Evolutionary conservation across 2,329 filamentous ascomycete genomes (phyloP).

Genomic region (Pseudocercospora cruenta): DNA sequence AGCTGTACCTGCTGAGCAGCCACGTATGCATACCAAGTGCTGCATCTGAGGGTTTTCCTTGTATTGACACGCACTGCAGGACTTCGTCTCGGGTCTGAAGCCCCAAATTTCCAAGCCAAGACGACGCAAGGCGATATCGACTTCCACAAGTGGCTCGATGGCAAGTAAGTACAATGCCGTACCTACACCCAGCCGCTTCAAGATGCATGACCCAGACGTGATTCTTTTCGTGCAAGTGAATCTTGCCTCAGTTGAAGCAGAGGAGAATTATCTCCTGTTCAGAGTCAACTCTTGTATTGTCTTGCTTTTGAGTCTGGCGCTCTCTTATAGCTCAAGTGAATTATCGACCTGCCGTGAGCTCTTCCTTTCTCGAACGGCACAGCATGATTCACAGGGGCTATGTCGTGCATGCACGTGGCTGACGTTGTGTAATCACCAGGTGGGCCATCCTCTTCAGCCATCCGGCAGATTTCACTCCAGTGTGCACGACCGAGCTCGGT

Average conservation of each 20-base stretch:
- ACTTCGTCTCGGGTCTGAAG: conserved; percentile 55
- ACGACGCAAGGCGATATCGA: conserved; percentile 76
- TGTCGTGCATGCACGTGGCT: neutral
- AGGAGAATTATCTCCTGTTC: no score
- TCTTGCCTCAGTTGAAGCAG: no score
- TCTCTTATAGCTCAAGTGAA: no score
- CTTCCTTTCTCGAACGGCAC: no score
- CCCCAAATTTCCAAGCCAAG: conserved; percentile 82
- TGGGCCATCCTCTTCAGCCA: conserved; percentile 83
- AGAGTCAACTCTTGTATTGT: no score
- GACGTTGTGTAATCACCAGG: neutral
- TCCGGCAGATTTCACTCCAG: conserved; percentile 86
- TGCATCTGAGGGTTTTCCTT: neutral
- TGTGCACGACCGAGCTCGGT: conserved; percentile 94
- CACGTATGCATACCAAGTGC: conserved; percentile 13
- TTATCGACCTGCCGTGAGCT: no score
- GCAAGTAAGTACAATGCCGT: conserved; percentile 54
- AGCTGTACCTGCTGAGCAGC: conserved; percentile 25
- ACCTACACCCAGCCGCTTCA: no score
- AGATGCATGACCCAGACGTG: no score
- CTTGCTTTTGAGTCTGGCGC: no score
- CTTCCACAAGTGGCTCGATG: conserved; percentile 79
- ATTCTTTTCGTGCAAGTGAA: no score
- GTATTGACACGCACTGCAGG: conserved; percentile 18
- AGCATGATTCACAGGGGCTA: neutral